phyloP scores from a whole-genome alignment of 257 asterid species.

The Gentiana straminea region DNA sequence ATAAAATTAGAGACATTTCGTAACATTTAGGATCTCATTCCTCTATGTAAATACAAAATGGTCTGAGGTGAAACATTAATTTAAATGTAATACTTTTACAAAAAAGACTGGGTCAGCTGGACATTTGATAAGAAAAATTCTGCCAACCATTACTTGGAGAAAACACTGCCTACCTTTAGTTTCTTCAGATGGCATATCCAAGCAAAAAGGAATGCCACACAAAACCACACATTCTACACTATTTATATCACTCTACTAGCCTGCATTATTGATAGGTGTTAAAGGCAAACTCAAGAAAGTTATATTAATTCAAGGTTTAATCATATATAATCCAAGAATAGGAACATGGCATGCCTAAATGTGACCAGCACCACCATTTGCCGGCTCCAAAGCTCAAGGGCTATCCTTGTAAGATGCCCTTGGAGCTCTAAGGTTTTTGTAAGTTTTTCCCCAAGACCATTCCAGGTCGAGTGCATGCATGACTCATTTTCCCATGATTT shows the following conservation, averaged over 20 bases:
- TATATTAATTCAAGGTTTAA: no score
- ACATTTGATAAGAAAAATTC: background rate
- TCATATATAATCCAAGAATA: background rate
- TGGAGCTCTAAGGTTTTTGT: constrained; percentile 16
- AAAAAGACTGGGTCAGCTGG: constrained; percentile 17
- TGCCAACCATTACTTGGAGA: constrained; percentile 12
- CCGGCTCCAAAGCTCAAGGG: constrained; percentile 28
- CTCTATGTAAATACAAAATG: no score
- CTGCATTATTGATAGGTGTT: no score
- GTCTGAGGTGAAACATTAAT: no score
- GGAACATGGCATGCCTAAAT: constrained; percentile 32
- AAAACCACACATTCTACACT: constrained; percentile 2
- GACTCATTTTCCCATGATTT: background rate
- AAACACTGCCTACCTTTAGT: constrained; percentile 9
- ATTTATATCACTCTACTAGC: constrained; percentile 10
- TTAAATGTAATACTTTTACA: background rate
- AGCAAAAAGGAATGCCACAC: constrained; percentile 9
- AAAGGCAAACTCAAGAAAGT: no score
- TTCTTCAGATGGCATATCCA: constrained; percentile 3
- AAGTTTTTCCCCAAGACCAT: constrained; percentile 18
- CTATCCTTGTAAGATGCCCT: constrained; percentile 13
- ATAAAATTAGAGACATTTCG: no score
- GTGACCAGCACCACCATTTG: constrained; percentile 23
- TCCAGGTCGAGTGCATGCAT: constrained; percentile 21
- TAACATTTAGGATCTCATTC: no score